Base-by-base conservation (phyloP, 2,329 filamentous ascomycete species). In the Coniochaeta sp. region DNA sequence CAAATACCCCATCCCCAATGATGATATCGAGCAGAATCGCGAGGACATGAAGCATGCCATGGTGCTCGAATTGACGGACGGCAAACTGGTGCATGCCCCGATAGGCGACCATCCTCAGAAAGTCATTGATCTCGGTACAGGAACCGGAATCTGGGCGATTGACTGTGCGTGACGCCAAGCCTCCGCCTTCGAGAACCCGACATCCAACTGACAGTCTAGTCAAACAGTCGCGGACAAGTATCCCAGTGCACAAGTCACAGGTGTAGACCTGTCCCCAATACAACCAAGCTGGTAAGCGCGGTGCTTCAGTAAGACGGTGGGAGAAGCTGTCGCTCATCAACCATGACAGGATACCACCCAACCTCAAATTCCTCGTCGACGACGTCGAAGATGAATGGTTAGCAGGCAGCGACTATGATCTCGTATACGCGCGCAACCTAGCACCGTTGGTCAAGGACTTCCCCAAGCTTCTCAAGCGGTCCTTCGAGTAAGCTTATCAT, bases 341-440 rank as follows among this genome's bases (percentile, higher is more conserved):
- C 54, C 8, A 38, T 28, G 31, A 34, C 17, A 57, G 76, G 74
- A 69, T 83, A 5, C 81, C 81, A 3, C 78, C 80, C 8, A 83
- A 83, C 63, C 74, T 81, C 7, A 73, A 72, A 22, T 83, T 83
- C 64, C 71, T 81, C 67, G 73, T 85, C 5, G 82, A 85, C 60
- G 81, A 84, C 60, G 74, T 79, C n/a, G 81, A 84, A 66, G 76
- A 75, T 56, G 73, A 77, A 4, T 85, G 81, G 82, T 66, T 81
- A 6, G 54, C 34, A 12, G 66, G 69, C 4, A 76, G 81, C 60
- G 75, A 79, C 57, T 85, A 82, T 60, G 82, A 86, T 65, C 83
- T 81, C 61, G 77, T 86, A 22, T 82, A 85, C 66, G 78, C 77
- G n/a, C 75, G 83, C 1, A 79, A 81, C 62, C 80, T 80, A 1